Conservation (phyloP, 2,329 filamentous ascomycete genomes). For the Penicillium crustosum region DNA sequence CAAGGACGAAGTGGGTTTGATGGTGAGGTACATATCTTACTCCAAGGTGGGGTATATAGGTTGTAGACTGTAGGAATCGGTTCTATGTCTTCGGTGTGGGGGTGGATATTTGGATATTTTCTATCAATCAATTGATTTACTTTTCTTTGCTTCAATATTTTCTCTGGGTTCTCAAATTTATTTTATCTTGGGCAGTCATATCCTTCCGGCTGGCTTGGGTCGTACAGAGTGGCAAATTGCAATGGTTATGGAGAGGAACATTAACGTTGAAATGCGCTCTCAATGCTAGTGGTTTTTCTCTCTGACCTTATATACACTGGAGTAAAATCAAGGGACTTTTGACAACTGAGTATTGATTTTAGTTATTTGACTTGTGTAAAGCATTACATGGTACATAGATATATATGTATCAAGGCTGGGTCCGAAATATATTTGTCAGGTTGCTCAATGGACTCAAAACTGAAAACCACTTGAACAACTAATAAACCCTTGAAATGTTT, state of each 20-base stretch:
- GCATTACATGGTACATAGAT: background rate
- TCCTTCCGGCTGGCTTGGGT: background rate
- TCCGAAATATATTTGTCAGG: background rate
- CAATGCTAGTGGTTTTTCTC: background rate
- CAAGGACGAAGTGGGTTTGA: constrained; percentile 15
- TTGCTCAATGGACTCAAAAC: background rate
- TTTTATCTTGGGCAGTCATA: too few relatives aligned
- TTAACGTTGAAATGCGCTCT: background rate
- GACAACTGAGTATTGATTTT: too few relatives aligned
- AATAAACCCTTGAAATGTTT: background rate
- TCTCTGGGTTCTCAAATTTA: background rate
- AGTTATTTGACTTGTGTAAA: background rate
- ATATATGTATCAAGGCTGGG: background rate
- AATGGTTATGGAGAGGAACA: background rate
- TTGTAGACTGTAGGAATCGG: background rate
- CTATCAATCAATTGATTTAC: background rate
- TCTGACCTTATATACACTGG: background rate
- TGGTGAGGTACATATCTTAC: constrained; percentile 9
- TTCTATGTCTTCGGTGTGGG: too few relatives aligned
- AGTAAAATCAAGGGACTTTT: background rate
- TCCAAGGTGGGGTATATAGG: background rate
- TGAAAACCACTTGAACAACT: background rate
- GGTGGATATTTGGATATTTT: background rate
- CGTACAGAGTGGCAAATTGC: background rate
- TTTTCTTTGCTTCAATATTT: background rate